Percentiles rank a stretch among this genome's conserved stretches.
phyloP scores from a whole-genome alignment of 805 yeast genomes.

The Monosporozyma aerobia region DNA sequence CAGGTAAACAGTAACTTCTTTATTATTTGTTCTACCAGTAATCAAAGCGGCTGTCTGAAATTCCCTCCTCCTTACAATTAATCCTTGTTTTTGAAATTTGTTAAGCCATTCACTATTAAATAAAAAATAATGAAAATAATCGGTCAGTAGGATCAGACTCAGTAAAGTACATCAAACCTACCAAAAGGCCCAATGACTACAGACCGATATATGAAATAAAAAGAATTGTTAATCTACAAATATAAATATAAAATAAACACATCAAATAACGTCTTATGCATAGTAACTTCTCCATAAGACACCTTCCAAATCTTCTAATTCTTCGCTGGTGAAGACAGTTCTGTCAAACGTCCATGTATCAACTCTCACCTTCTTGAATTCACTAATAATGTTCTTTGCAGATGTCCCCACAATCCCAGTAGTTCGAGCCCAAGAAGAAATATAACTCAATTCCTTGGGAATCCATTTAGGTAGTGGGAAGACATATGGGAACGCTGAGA shows the following conservation, averaged over 20 bases:
- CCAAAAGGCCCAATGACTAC: neutral
- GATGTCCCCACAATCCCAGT: constrained; percentile 78
- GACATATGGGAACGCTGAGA: constrained; percentile 81
- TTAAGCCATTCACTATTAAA: neutral
- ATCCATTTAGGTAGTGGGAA: constrained; percentile 93
- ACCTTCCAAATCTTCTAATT: constrained; percentile 87
- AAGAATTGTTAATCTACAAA: neutral
- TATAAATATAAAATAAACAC: neutral
- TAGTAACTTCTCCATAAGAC: constrained; percentile 89
- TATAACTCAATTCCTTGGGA: constrained; percentile 61
- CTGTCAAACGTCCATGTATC: constrained; percentile 95
- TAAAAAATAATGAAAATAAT: neutral
- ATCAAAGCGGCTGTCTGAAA: neutral
- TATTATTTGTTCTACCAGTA: too few relatives aligned
- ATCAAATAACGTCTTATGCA: constrained; percentile 37
- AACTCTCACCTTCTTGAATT: constrained; percentile 83
- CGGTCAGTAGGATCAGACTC: neutral
- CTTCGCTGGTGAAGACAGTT: constrained; percentile 61
- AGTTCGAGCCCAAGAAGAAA: constrained; percentile 66
- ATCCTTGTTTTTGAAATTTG: neutral
- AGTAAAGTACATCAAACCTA: neutral
- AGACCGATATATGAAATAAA: too few relatives aligned
- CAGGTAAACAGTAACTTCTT: neutral
- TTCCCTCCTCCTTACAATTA: neutral
- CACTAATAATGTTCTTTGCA: constrained; percentile 72